Evolutionary conservation across 1,139 yeast species (phyloP), one percentile per base, ranked within the genome.

Genomic region (Diutina rugosa): DNA sequence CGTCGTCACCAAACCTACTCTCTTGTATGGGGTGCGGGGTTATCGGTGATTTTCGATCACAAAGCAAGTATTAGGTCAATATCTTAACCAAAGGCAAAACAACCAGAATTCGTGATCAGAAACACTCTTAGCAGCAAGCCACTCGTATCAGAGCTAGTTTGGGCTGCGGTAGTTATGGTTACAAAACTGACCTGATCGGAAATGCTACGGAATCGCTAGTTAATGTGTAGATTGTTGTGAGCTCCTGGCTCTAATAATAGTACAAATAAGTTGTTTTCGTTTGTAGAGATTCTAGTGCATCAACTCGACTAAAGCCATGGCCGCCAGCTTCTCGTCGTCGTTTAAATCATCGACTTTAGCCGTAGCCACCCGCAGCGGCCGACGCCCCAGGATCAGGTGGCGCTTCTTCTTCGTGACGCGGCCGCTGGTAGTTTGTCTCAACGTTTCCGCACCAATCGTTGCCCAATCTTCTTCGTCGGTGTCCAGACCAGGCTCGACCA

Each of bases 391-490:
- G 49, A 21, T 59, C 58, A 44, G 57, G 56, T 54, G 57, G 57
- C 35, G 18, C 21, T 51, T 51, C 21, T 51, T 51, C 32, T 38
- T 51, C 21, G 35, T 26, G 7, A 51, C 30, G 3, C 47, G 46
- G 14, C 55, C 55, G 44, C 21, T 18, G 29, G 28, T 35, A 9
- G 54, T 16, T 12, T 28, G 29, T 18, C 70, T 74, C 55, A 85
- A 68, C 53, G 78, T 71, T 54, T 78, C 85, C 0, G 97, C 90
- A 1, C 97, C 97, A 56, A 90, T 85, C 0, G 90, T 74, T 60
- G 84, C 88, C 98, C 98, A 90, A 69, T 90, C 97, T 68, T 90
- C 98, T 66, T 91, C 97, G 69, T 90, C 98, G 0, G 96, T 89
- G 63, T 88, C 79, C 56, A 74, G 69, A 30, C 59, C 61, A 6